Evolutionary conservation across 2,329 filamentous ascomycete species (phyloP).

Genomic region (Fusarium beomiforme): DNA sequence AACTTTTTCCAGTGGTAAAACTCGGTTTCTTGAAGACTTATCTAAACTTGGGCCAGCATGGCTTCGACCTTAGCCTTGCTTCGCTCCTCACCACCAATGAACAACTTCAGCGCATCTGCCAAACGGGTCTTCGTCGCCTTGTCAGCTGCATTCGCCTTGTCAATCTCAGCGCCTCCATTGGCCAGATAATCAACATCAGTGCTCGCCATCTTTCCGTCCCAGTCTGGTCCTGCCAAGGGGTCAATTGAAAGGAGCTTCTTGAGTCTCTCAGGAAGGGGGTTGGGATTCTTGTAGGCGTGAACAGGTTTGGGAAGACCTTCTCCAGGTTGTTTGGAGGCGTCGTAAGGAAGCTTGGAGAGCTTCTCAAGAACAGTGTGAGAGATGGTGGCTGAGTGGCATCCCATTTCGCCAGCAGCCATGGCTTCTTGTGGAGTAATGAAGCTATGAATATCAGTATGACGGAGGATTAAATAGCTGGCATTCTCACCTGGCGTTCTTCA

Average conservation of each 20-base stretch:
- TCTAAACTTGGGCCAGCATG: slow-evolving; percentile 24
- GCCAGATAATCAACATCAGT: slow-evolving; percentile 58
- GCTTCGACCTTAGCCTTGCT: slow-evolving; percentile 52
- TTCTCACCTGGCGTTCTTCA: slow-evolving; percentile 57
- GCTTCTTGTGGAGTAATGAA: slow-evolving; percentile 56
- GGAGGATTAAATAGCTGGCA: too few species aligned
- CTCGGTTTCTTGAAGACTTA: background rate
- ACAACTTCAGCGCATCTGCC: slow-evolving; percentile 53
- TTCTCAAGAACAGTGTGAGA: slow-evolving; percentile 52
- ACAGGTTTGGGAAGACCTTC: slow-evolving; percentile 52
- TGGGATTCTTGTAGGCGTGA: slow-evolving; percentile 51
- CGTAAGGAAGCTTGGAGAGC: slow-evolving; percentile 52
- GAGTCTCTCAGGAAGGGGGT: slow-evolving; percentile 47
- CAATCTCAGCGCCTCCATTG: slow-evolving; percentile 54
- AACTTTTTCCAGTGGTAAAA: background rate
- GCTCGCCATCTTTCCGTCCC: slow-evolving; percentile 52
- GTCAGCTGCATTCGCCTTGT: slow-evolving; percentile 54
- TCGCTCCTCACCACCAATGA: slow-evolving; percentile 50
- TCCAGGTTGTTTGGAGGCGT: slow-evolving; percentile 50
- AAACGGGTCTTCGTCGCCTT: slow-evolving; percentile 50
- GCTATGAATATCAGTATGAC: slow-evolving; percentile 35
- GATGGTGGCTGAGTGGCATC: slow-evolving; percentile 58
- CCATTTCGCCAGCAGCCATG: slow-evolving; percentile 58
- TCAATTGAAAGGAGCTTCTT: slow-evolving; percentile 51
- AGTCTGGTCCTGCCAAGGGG: slow-evolving; percentile 50